These are phyloP conservation scores for Magnusiomyces fungicola DNA, from an alignment of 1,139 yeast species.

Conservation along the genomic window DNA sequence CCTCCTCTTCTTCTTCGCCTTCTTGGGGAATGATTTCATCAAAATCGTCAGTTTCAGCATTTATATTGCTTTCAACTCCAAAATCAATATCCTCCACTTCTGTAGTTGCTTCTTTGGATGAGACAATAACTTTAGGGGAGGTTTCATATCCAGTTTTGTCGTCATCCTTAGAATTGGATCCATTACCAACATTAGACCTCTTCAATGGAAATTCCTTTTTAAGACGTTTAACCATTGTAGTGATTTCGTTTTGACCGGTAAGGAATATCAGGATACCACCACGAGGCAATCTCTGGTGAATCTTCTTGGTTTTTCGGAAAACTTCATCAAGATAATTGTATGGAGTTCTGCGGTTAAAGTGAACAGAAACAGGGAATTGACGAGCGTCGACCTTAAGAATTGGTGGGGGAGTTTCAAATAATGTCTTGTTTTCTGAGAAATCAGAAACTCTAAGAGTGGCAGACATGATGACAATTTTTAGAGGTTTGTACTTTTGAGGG, in stretches of 20 bases:
- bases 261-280: conserved; percentile 90
- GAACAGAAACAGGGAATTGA: conserved; percentile 89
- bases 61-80: conserved; percentile 40
- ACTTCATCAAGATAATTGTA: conserved; percentile 83
- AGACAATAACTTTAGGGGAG: conserved; percentile 43
- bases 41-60: conserved; percentile 40
- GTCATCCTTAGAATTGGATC: conserved; percentile 10
- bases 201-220: conserved; percentile 62
- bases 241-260: conserved; percentile 93
- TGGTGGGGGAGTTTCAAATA: conserved; percentile 82
- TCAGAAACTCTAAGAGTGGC: conserved; percentile 93
- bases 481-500: conserved; percentile 43
- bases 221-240: conserved; percentile 61
- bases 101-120: conserved; percentile 53
- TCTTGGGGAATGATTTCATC: conserved; percentile 35
- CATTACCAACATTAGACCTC: conserved; percentile 20
- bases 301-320: conserved; percentile 74
- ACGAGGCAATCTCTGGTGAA: conserved; percentile 79
- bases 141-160: conserved; percentile 31
- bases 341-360: conserved; percentile 75
- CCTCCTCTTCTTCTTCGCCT: conserved; percentile 51
- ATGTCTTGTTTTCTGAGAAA: conserved; percentile 68
- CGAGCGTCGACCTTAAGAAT: conserved; percentile 87
- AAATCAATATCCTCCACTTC: conserved; percentile 90
- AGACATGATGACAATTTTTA: conserved; percentile 66